phyloP scores from a whole-genome alignment of 2,329 filamentous ascomycete species.

The Ramularia endophylla region DNA sequence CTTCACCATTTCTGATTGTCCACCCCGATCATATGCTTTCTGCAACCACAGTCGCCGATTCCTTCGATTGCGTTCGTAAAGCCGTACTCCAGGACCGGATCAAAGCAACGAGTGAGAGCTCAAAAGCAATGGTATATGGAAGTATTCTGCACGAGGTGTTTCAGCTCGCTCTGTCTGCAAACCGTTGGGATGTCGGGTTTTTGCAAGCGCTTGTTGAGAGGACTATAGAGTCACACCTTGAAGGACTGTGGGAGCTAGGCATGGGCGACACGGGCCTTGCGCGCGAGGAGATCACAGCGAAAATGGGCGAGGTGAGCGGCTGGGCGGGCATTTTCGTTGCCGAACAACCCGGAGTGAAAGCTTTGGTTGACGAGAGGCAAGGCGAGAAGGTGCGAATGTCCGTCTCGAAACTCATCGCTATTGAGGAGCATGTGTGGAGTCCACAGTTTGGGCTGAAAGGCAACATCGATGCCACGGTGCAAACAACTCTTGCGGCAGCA shows the following conservation, averaged over 20 bases:
- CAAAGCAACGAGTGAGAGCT: conserved; percentile 78
- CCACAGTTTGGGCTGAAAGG: conserved; percentile 96
- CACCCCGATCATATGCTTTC: conserved; percentile 96
- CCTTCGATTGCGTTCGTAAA: conserved; percentile 82
- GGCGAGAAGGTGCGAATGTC: conserved; percentile 72
- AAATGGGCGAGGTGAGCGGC: conserved; percentile 70
- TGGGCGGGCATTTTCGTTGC: conserved; percentile 84
- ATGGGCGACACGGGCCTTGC: conserved; percentile 63
- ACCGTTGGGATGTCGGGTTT: conserved; percentile 69
- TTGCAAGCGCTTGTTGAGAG: conserved; percentile 61
- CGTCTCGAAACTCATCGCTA: conserved; percentile 87
- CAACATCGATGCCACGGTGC: conserved; percentile 94
- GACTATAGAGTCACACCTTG: conserved; percentile 70
- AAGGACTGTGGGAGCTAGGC: conserved; percentile 84
- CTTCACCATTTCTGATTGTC: conserved; percentile 68
- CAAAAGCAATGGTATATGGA: conserved; percentile 79
- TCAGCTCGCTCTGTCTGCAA: conserved; percentile 78
- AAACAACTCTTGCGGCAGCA: conserved; percentile 64
- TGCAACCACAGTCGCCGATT: conserved; percentile 92
- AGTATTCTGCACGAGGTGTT: conserved; percentile 94
- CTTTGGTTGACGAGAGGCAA: conserved; percentile 72
- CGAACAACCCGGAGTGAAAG: conserved; percentile 61
- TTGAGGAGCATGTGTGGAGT: conserved; percentile 98
- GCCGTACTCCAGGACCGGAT: conserved; percentile 92
- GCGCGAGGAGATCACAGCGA: conserved; percentile 71